These are phyloP conservation scores for Planoprotostelium fungivorum DNA, from an alignment of 78 protist genomes.

Conservation along the genomic window DNA sequence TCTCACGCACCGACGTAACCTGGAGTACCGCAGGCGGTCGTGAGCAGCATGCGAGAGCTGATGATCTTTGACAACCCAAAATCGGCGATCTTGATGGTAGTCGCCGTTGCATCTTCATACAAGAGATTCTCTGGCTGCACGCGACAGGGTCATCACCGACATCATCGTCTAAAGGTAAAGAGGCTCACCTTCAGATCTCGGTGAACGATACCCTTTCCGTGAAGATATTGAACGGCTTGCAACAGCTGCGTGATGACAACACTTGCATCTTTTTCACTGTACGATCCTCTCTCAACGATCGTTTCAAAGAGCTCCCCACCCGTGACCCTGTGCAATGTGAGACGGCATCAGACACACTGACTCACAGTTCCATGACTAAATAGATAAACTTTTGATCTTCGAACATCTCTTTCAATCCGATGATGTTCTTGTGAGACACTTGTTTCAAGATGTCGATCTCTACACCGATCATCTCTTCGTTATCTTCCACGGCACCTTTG, in stretches of 20 bases:
- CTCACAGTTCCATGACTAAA: conserved; percentile 59
- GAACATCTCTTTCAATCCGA: conserved; percentile 51
- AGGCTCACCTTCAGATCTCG: conserved; percentile 72
- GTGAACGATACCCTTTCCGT: conserved; percentile 69
- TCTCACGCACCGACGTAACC: conserved; percentile 14
- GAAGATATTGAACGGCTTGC: conserved; percentile 68
- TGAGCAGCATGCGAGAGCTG: conserved; percentile 33
- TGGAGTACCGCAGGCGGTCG: conserved; percentile 84
- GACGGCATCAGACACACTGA: background rate
- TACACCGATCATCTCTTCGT: conserved; percentile 50
- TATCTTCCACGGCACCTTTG: conserved; percentile 29
- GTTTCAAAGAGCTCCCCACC: conserved; percentile 90
- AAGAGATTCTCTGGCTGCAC: conserved; percentile 79
- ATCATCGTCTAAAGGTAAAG: conserved; percentile 14
- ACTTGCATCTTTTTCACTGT: conserved; percentile 70
- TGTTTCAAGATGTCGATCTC: conserved; percentile 53
- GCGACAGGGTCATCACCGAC: background rate
- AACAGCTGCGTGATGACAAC: conserved; percentile 61
- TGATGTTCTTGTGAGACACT: conserved; percentile 49
- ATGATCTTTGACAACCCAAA: conserved; percentile 76
- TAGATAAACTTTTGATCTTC: conserved; percentile 42
- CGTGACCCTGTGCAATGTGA: conserved; percentile 25
- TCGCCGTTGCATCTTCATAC: conserved; percentile 5
- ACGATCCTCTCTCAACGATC: conserved; percentile 72
- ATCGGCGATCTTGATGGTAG: conserved; percentile 70